phyloP scores from a whole-genome alignment of 1,284 basidiomycete species.

The Cryptococcus wingfieldii region DNA sequence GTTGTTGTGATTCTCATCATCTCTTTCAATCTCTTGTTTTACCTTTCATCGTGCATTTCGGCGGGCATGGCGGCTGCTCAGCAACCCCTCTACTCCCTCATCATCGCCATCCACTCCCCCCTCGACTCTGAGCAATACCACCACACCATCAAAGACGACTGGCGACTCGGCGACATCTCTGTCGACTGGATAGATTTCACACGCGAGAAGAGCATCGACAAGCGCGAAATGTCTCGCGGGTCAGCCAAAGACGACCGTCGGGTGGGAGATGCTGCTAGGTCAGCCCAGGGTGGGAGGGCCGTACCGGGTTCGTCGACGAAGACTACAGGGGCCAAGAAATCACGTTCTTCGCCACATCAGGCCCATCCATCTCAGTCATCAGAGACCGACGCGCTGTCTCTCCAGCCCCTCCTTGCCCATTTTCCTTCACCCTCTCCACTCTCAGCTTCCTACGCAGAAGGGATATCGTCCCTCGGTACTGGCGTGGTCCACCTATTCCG shows the following conservation, averaged over 20 bases:
- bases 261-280: background rate
- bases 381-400: constrained; percentile 29
- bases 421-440: constrained; percentile 41
- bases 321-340: background rate
- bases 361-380: background rate
- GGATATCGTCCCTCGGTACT: constrained; percentile 44
- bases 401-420: constrained; percentile 44
- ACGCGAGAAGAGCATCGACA: constrained; percentile 38
- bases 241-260: background rate
- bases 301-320: background rate
- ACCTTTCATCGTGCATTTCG: background rate
- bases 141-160: constrained; percentile 20
- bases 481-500: constrained; percentile 51
- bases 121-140: background rate
- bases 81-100: constrained; percentile 26
- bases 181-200: constrained; percentile 48
- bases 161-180: constrained; percentile 41
- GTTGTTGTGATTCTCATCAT: background rate
- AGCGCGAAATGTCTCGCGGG: background rate
- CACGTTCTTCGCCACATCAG: background rate
- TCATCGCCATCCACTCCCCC: constrained; percentile 31
- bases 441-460: constrained; percentile 32
- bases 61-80: too few relatives aligned
- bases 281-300: background rate
- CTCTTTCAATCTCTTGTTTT: background rate